Conservation (phyloP, 805 yeast species). For the Pichia rugopelliculosa region DNA sequence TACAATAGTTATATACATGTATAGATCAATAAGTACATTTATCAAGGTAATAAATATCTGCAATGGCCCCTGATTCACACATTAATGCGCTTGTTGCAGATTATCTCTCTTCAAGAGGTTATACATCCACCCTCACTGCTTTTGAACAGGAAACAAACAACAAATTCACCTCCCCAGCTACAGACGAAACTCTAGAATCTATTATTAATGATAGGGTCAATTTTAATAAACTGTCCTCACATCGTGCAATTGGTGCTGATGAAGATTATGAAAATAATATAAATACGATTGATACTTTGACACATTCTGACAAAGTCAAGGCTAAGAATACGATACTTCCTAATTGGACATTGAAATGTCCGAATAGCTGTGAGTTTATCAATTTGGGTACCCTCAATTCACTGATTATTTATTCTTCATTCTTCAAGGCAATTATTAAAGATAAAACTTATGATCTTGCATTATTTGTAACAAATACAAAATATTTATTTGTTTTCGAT, state of each 20-base stretch:
- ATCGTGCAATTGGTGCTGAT: not conserved
- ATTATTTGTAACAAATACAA: slow-evolving; percentile 25
- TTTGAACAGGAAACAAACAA: slow-evolving; percentile 42
- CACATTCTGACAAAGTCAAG: slow-evolving; percentile 18
- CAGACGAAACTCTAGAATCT: slow-evolving; percentile 31
- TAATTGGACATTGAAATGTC: slow-evolving; percentile 21
- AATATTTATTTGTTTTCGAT: slow-evolving; percentile 21
- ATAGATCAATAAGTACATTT: no score
- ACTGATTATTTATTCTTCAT: slow-evolving; percentile 21
- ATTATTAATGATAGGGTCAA: slow-evolving; percentile 30
- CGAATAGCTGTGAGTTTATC: slow-evolving; percentile 9
- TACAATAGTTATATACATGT: no score
- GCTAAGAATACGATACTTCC: slow-evolving; percentile 17
- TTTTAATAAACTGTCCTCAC: slow-evolving; percentile 10
- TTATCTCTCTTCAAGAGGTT: slow-evolving; percentile 46
- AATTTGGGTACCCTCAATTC: slow-evolving; percentile 17
- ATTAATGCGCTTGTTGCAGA: slow-evolving; percentile 44
- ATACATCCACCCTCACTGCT: slow-evolving; percentile 36
- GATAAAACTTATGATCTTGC: slow-evolving; percentile 10
- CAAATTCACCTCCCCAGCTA: slow-evolving; percentile 14
- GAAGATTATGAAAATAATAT: not conserved
- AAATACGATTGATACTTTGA: slow-evolving; percentile 15
- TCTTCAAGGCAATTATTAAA: slow-evolving; percentile 11
- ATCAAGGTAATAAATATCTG: no score
- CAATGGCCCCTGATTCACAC: slow-evolving; percentile 4